Evolutionary conservation across 192 early-diverging fungal genomes (phyloP).

Genomic region (Cladochytrium replicatum): DNA sequence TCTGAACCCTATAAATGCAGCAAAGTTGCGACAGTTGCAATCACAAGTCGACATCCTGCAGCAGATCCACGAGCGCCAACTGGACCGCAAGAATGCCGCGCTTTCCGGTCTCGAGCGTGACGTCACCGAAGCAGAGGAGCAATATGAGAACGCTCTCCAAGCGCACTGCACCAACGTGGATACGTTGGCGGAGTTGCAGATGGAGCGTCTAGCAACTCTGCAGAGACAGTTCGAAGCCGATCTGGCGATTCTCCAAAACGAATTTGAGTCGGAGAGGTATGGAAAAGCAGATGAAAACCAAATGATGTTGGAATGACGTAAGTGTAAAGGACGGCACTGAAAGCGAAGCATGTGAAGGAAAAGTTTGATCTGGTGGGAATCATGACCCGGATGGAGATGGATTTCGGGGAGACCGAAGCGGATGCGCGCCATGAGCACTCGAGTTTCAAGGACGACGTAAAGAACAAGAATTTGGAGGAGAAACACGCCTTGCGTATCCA

Average conservation of each 20-base stretch:
- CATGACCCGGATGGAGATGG: constrained; percentile 42
- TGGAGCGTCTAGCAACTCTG: constrained; percentile 30
- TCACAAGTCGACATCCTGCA: constrained; percentile 30
- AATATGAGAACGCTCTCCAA: constrained; percentile 40
- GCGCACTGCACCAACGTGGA: constrained; percentile 49
- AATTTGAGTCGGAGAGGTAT: constrained; percentile 47
- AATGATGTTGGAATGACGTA: background rate
- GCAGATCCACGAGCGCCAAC: constrained; percentile 39
- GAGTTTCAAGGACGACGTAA: constrained; percentile 46
- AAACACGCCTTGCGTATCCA: constrained; percentile 53
- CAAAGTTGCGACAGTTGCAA: constrained; percentile 32
- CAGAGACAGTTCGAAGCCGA: constrained; percentile 39
- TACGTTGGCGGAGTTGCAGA: constrained; percentile 43
- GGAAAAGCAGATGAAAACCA: background rate
- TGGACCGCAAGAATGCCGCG: constrained; percentile 35
- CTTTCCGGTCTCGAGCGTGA: constrained; percentile 28
- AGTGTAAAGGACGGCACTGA: constrained; percentile 28
- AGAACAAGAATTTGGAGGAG: constrained; percentile 57
- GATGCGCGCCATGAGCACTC: constrained; percentile 56
- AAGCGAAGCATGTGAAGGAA: constrained; percentile 39
- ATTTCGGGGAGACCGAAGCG: constrained; percentile 48
- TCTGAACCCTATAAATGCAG: constrained; percentile 10
- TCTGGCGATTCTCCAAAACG: constrained; percentile 32
- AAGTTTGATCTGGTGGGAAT: constrained; percentile 44
- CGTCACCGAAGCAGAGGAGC: constrained; percentile 43